A percentile compares a stretch with the other conserved stretches of the same genome.
phyloP scores from a whole-genome alignment of 1,284 basidiomycete species.

The Cryptococcus sp. region DNA sequence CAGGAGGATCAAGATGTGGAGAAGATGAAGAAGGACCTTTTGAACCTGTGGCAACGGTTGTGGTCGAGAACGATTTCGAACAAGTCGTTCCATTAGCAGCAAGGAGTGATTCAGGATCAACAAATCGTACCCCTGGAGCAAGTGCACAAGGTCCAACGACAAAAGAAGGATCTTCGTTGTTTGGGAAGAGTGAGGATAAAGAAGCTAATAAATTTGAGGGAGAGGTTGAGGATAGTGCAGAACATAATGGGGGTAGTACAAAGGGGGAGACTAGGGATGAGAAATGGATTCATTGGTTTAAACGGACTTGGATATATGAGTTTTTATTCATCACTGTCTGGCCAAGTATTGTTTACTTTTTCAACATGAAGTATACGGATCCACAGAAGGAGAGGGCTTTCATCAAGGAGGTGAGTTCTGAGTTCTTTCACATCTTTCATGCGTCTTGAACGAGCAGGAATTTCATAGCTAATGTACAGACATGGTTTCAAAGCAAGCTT shows the following conservation, averaged over 20 bases:
- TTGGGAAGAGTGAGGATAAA: slow-evolving; percentile 1
- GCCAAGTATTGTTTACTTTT: slow-evolving; percentile 37
- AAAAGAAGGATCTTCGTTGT: slow-evolving; percentile 4
- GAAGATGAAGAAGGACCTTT: slow-evolving; percentile 28
- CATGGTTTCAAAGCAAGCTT: slow-evolving; percentile 38
- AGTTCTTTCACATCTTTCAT: no score
- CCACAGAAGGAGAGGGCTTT: slow-evolving; percentile 38
- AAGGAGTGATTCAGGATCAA: slow-evolving; percentile 35
- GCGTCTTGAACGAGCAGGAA: no score
- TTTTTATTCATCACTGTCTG: slow-evolving; percentile 27
- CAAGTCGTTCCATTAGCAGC: slow-evolving; percentile 29
- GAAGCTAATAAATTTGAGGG: neutral
- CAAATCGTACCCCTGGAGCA: slow-evolving; percentile 15
- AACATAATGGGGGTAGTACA: slow-evolving; percentile 5
- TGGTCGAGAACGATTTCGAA: slow-evolving; percentile 42
- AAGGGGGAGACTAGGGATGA: slow-evolving; percentile 13
- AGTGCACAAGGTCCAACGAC: neutral
- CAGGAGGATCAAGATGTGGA: slow-evolving; percentile 17
- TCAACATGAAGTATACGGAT: slow-evolving; percentile 42
- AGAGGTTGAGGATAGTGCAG: slow-evolving; percentile 9
- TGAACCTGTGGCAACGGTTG: slow-evolving; percentile 31
- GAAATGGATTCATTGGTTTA: slow-evolving; percentile 17
- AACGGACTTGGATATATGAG: slow-evolving; percentile 21
- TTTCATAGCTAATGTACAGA: slow-evolving; percentile 7
- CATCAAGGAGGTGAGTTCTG: slow-evolving; percentile 41